A percentile compares a stretch with the other conserved stretches of the same genome.
Evolutionary conservation across 1,284 basidiomycete genomes (phyloP).

Genomic region (Pseudozyma sp.): DNA sequence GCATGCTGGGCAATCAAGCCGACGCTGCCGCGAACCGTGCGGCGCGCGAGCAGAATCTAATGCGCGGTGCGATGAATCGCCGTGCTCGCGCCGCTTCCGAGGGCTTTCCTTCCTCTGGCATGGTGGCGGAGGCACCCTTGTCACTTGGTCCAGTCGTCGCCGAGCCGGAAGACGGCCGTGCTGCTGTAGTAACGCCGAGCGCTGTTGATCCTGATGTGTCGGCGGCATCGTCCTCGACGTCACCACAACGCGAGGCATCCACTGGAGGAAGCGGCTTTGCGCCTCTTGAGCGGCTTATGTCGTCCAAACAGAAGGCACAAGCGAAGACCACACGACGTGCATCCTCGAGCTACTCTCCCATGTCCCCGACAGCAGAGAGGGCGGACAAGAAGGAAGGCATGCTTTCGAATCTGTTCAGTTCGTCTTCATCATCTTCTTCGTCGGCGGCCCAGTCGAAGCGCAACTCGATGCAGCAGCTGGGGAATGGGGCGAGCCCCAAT

Average conservation of each 20-base stretch:
- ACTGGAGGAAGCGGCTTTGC: conserved; percentile 34
- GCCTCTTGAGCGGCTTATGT: conserved; percentile 46
- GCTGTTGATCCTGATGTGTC: conserved; percentile 6
- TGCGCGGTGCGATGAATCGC: conserved; percentile 37
- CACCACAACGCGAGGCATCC: conserved; percentile 17
- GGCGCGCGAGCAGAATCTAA: conserved; percentile 27
- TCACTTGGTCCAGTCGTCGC: conserved; percentile 10
- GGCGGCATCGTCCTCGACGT: neutral
- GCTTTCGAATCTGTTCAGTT: conserved; percentile 38
- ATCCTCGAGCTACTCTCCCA: conserved; percentile 34
- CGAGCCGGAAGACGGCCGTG: conserved; percentile 16
- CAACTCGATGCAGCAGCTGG: conserved; percentile 25
- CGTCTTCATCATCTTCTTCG: conserved; percentile 15
- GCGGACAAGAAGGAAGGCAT: conserved; percentile 39
- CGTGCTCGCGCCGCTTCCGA: conserved; percentile 44
- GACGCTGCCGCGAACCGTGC: conserved; percentile 30
- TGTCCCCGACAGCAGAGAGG: conserved; percentile 27
- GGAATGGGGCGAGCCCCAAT: conserved; percentile 8
- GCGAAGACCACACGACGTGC: conserved; percentile 39
- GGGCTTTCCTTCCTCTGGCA: conserved; percentile 27
- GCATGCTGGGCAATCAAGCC: conserved; percentile 30
- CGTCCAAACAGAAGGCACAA: conserved; percentile 49
- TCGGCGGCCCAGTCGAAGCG: conserved; percentile 34
- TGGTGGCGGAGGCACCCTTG: conserved; percentile 20
- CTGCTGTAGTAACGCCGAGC: conserved; percentile 11